Evolutionary conservation across 257 asterid species (phyloP).

Genomic region (Echites panduratus): DNA sequence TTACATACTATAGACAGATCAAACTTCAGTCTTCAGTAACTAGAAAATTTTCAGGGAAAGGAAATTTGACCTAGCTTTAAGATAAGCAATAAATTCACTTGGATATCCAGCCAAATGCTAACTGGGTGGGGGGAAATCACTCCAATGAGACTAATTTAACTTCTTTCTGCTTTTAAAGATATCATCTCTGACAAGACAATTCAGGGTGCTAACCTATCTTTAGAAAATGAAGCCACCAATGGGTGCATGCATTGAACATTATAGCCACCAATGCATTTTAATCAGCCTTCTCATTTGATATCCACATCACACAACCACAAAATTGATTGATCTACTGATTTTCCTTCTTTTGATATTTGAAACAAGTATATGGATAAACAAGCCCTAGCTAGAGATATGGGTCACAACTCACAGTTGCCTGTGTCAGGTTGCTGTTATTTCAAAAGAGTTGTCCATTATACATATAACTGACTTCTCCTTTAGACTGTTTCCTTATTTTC

Average conservation of each 20-base stretch:
- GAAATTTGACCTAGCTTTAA: background rate
- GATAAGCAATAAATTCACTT: background rate
- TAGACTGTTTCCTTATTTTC: background rate
- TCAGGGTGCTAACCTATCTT: background rate
- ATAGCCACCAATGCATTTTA: background rate
- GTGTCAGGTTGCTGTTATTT: background rate
- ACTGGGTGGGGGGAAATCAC: background rate
- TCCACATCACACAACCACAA: background rate
- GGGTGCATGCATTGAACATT: background rate
- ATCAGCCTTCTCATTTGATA: slow-evolving; percentile 4
- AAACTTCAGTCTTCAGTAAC: no score
- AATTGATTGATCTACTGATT: background rate
- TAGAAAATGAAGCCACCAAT: background rate
- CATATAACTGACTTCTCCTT: slow-evolving; percentile 2
- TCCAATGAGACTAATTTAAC: background rate
- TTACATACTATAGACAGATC: no score
- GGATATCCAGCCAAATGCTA: background rate
- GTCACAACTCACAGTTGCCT: background rate
- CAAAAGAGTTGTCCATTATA: background rate
- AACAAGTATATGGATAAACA: background rate
- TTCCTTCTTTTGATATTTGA: background rate
- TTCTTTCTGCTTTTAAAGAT: background rate
- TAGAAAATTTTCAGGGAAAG: background rate
- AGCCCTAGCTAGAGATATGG: background rate
- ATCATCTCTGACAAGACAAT: background rate